phyloP scores from a whole-genome alignment of 495 filamentous ascomycete species.

The Hypoxylon cercidicola region DNA sequence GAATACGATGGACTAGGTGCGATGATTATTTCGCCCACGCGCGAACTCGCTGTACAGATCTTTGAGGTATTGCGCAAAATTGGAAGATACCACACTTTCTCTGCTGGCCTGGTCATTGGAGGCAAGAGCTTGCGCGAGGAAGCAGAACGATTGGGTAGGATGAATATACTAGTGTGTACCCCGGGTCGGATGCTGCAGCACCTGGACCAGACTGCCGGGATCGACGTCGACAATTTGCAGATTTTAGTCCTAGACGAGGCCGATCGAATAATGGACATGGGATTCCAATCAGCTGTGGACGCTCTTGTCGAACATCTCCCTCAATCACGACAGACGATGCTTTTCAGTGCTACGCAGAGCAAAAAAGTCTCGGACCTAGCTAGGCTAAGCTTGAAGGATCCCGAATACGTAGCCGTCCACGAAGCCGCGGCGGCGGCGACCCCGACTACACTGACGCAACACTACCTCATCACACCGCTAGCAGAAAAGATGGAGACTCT shows the following conservation, averaged over 20 bases:
- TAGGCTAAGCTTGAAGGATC: slow-evolving; percentile 84
- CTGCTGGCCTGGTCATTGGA: slow-evolving; percentile 94
- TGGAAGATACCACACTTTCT: slow-evolving; percentile 88
- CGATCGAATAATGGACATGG: slow-evolving; percentile 97
- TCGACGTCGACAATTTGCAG: slow-evolving; percentile 90
- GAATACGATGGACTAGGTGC: slow-evolving; percentile 92
- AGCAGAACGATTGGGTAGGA: slow-evolving; percentile 82
- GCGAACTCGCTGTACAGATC: slow-evolving; percentile 96
- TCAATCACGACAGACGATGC: slow-evolving; percentile 84
- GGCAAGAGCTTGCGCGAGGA: slow-evolving; percentile 92
- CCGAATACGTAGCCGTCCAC: slow-evolving; percentile 95
- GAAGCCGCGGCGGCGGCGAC: slow-evolving; percentile 84
- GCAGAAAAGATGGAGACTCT: slow-evolving; percentile 89
- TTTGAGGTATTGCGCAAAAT: slow-evolving; percentile 95
- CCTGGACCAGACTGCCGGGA: slow-evolving; percentile 89
- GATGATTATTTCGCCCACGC: slow-evolving; percentile 91
- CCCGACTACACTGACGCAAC: slow-evolving; percentile 84
- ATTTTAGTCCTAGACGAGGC: slow-evolving; percentile 96
- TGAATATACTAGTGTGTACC: slow-evolving; percentile 98
- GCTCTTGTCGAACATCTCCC: slow-evolving; percentile 94
- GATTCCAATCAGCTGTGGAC: slow-evolving; percentile 90
- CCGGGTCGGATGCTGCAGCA: slow-evolving; percentile 96
- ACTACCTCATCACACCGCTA: slow-evolving; percentile 86
- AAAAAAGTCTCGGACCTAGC: slow-evolving; percentile 93
- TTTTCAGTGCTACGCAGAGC: slow-evolving; percentile 97